A percentile compares a stretch with the other conserved stretches of the same genome.
Conservation (phyloP, 768 basidiomycete genomes). For the Gloeopeniophorella convolvens region DNA sequence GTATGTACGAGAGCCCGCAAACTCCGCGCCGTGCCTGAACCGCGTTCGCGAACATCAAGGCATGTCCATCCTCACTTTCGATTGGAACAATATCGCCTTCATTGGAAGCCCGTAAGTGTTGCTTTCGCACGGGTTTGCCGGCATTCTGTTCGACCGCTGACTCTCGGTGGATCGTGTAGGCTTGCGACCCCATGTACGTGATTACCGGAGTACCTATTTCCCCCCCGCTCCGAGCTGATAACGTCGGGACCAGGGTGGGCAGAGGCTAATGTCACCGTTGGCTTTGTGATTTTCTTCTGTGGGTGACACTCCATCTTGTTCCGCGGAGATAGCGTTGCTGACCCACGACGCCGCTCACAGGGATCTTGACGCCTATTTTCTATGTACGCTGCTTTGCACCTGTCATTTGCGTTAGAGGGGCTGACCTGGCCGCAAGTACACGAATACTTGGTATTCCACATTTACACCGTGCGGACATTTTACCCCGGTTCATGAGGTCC, state of each 20-base stretch:
- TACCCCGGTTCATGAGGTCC: not conserved
- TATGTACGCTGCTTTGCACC: constrained; percentile 22
- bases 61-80: constrained; percentile 76
- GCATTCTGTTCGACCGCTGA: not conserved
- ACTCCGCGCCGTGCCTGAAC: not conserved
- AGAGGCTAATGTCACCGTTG: constrained; percentile 59
- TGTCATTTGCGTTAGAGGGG: not conserved
- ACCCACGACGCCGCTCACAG: constrained; percentile 18
- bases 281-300: constrained; percentile 42
- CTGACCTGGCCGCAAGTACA: constrained; percentile 23
- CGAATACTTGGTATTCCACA: constrained; percentile 32
- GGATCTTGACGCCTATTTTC: constrained; percentile 35
- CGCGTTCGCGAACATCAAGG: constrained; percentile 13
- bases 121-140: not conserved
- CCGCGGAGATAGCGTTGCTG: not conserved
- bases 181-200: constrained; percentile 63
- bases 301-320: constrained; percentile 5
- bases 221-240: not conserved
- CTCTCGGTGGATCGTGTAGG: not conserved
- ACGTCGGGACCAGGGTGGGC: constrained; percentile 47
- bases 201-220: not conserved
- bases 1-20: not conserved
- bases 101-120: constrained; percentile 21
- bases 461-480: constrained; percentile 31
- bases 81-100: constrained; percentile 51